Evolutionary conservation across 208 protist species (phyloP).

Genomic region (Acanthamoeba lenticulata): DNA sequence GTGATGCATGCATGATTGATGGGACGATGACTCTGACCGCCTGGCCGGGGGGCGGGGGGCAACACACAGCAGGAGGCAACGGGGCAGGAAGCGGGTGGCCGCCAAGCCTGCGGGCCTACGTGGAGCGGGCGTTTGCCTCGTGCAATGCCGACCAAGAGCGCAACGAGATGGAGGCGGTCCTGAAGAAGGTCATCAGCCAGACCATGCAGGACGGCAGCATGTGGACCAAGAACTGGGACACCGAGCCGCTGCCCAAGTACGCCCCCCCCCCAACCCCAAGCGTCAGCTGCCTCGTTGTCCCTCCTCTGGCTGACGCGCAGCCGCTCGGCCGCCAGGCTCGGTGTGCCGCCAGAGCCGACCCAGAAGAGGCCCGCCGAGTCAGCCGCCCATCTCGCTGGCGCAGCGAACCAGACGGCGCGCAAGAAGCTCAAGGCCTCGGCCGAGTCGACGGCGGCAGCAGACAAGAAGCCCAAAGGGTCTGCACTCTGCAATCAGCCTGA

Average conservation of each 20-base stretch:
- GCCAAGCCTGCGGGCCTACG: conserved; percentile 33
- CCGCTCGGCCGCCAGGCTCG: no score
- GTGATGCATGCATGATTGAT: no score
- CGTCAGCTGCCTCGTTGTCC: neutral
- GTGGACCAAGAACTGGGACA: conserved; percentile 53
- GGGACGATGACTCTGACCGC: no score
- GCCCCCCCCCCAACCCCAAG: no score
- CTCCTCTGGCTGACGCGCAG: no score
- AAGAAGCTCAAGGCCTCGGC: neutral
- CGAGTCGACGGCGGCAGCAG: no score
- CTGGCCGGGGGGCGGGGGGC: no score
- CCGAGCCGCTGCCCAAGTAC: neutral
- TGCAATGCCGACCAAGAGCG: conserved; percentile 5
- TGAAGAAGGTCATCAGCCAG: conserved; percentile 56
- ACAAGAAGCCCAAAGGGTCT: neutral
- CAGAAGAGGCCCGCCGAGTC: neutral
- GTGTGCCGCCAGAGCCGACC: neutral
- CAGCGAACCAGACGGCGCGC: neutral
- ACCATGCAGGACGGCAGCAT: neutral
- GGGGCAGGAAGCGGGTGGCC: neutral
- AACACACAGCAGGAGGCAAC: neutral
- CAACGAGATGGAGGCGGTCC: conserved; percentile 33
- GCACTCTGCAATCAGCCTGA: neutral
- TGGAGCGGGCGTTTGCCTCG: conserved; percentile 39
- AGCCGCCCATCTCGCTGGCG: neutral